Percentiles rank a stretch among this genome's conserved stretches.
These are phyloP conservation scores for Cystofilobasidium capitatum DNA, from an alignment of 768 basidiomycete genomes.

Conservation along the genomic window DNA sequence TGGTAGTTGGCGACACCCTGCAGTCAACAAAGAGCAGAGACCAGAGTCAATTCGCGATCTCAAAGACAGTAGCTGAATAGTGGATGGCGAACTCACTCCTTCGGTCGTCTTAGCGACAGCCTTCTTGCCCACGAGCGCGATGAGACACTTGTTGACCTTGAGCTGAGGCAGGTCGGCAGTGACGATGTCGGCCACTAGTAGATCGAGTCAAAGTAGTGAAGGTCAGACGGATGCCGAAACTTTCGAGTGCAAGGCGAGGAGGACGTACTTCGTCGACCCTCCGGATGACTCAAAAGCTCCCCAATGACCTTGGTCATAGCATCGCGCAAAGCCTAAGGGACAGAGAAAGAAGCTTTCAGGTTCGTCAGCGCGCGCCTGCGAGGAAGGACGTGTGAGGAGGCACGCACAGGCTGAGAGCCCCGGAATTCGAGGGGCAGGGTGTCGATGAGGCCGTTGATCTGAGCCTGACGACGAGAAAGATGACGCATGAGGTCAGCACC, in stretches of 20 bases:
- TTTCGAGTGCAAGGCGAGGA: not conserved
- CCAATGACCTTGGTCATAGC: slow-evolving; percentile 75
- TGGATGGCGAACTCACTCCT: slow-evolving; percentile 7
- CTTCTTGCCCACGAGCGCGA: slow-evolving; percentile 79
- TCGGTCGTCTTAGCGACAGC: slow-evolving; percentile 53
- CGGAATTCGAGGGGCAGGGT: slow-evolving; percentile 81
- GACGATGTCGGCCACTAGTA: slow-evolving; percentile 60
- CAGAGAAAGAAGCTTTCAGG: slow-evolving; percentile 10
- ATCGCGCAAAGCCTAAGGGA: slow-evolving; percentile 54
- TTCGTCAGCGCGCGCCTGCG: not conserved
- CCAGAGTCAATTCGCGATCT: not conserved
- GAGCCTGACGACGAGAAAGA: slow-evolving; percentile 47
- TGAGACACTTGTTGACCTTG: slow-evolving; percentile 83
- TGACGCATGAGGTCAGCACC: not conserved
- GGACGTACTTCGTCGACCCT: slow-evolving; percentile 54
- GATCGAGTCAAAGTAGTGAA: not conserved
- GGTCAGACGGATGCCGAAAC: not conserved
- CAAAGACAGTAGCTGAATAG: not conserved
- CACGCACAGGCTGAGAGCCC: slow-evolving; percentile 69
- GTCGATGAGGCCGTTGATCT: slow-evolving; percentile 59
- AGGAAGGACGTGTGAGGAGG: not conserved
- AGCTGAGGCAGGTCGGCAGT: slow-evolving; percentile 80
- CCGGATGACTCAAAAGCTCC: slow-evolving; percentile 57
- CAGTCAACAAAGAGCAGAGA: not conserved
- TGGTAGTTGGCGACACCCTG: slow-evolving; percentile 14